Evolutionary conservation across 2,329 filamentous ascomycete genomes (phyloP), one percentile per base, ranked within the genome.

Genomic region (Polychaeton citri): DNA sequence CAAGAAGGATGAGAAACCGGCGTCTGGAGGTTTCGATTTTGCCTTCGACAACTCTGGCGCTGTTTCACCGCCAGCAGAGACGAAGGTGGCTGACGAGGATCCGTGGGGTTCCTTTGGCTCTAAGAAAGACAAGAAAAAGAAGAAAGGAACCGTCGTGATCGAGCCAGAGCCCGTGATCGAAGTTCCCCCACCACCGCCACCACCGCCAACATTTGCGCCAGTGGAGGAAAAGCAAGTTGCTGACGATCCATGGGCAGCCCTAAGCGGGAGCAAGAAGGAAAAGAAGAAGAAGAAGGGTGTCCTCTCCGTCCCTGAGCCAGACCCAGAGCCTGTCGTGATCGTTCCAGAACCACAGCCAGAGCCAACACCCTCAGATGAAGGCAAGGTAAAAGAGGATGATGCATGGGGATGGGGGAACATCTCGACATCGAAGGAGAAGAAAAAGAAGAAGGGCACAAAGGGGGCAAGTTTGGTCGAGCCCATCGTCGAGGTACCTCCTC

Each of bases 361-460:
- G 39, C 54, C 55, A 21, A 46, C 7, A 28, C 12, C 7, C 24
- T 28, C 24, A 4, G 24, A 51, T 4, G 52, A 51, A 6, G 46
- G 45, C 16, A 48, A 58, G 38, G 54, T 54, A 24, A 57, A 59
- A 18, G 58, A 58, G 26, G 53, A 58, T 32, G 50, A 57, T 6
- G 43, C 44, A 15, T 60, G 57, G 56, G 36, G 43, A 28, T 28
- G 24, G 24, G 24, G 24, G 6, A 34, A 32, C 13, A 35, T 40
- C 3, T 38, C 57, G 19, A 48, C 46, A 9, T 51, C 52, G 1
- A 58, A 58, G 33, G 55, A 62, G 2, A 60, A 61, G 21, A 63
- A 64, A 43, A 59, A 57, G 40, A 34, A 49, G 37, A 64, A 64
- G 49, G 68, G 68, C 50, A 61, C 61, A 38, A 65, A 64, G 44